A percentile compares a stretch with the other conserved stretches of the same genome.
Conservation (phyloP, 139 green algal genomes). For the Desmodesmus armatus region DNA sequence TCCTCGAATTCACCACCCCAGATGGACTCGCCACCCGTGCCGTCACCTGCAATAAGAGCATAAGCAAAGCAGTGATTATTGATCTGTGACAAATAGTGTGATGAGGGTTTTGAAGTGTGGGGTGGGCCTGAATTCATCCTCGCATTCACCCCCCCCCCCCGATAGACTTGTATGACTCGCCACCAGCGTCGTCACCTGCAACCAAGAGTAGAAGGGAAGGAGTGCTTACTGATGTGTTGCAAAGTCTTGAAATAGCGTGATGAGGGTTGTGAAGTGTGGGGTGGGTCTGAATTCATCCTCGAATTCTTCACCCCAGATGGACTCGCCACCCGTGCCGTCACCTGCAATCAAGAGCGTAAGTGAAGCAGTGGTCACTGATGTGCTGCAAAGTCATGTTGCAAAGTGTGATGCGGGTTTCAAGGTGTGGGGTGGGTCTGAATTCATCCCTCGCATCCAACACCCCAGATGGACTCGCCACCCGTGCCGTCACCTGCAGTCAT, state of each 20-base stretch:
- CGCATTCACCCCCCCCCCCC: constrained; percentile 97
- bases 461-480: constrained; percentile 96
- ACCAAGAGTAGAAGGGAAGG: neutral
- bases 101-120: too few species aligned
- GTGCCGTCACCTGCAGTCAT: constrained; percentile 89
- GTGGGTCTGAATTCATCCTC: constrained; percentile 99
- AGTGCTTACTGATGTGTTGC: neutral
- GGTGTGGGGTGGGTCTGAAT: too few species aligned
- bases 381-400: too few species aligned
- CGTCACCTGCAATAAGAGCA: constrained; percentile 81
- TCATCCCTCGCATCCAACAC: constrained; percentile 94
- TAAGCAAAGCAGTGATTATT: neutral
- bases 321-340: constrained; percentile 96
- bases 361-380: neutral
- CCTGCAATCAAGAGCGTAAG: constrained; percentile 67
- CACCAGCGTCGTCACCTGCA: constrained; percentile 68
- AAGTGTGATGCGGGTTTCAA: too few species aligned
- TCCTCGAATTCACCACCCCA: constrained; percentile 99
- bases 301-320: constrained; percentile 98
- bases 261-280: too few species aligned
- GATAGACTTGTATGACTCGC: too few species aligned
- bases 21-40: constrained; percentile 96
- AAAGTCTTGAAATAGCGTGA: too few species aligned
- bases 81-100: too few species aligned
- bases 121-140: constrained; percentile 95